phyloP scores from a whole-genome alignment of 2,329 filamentous ascomycete genomes.

The Colletotrichum melonis region DNA sequence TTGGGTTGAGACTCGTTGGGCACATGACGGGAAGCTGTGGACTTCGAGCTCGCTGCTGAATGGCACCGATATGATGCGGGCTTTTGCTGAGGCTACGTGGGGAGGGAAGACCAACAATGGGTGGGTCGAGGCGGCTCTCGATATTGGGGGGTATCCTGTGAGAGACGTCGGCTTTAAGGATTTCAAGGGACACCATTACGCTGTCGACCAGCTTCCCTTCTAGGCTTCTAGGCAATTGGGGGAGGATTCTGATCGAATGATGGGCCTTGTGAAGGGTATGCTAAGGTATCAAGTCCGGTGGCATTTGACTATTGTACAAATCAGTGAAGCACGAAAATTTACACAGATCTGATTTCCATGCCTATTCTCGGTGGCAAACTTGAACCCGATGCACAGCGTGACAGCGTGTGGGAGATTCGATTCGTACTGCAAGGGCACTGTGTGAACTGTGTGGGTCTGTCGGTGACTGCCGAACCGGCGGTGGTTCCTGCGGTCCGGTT shows the following conservation, averaged over 20 bases:
- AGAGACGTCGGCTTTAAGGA: constrained; percentile 49
- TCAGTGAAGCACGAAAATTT: too few relatives aligned
- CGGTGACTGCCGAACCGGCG: constrained; percentile 7
- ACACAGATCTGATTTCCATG: too few relatives aligned
- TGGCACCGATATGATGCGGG: constrained; percentile 47
- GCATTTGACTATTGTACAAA: too few relatives aligned
- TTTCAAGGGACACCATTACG: constrained; percentile 9
- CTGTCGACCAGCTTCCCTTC: background rate
- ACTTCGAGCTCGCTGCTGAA: constrained; percentile 48
- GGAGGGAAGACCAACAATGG: constrained; percentile 36
- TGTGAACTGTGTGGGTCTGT: background rate
- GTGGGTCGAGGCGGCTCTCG: constrained; percentile 37
- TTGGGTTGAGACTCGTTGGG: constrained; percentile 53
- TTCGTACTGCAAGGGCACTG: too few relatives aligned
- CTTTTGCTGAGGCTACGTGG: constrained; percentile 45
- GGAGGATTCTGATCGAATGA: too few relatives aligned
- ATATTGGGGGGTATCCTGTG: constrained; percentile 41
- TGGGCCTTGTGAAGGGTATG: too few relatives aligned
- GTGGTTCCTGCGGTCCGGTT: constrained; percentile 1
- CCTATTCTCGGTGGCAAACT: too few relatives aligned
- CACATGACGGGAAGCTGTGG: constrained; percentile 50
- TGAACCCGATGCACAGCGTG: too few relatives aligned
- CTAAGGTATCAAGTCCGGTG: too few relatives aligned
- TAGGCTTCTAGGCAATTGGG: too few relatives aligned
- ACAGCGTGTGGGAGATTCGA: background rate